Base-by-base conservation (phyloP, 495 filamentous ascomycete species). In the Hypoxylon cercidicola region DNA sequence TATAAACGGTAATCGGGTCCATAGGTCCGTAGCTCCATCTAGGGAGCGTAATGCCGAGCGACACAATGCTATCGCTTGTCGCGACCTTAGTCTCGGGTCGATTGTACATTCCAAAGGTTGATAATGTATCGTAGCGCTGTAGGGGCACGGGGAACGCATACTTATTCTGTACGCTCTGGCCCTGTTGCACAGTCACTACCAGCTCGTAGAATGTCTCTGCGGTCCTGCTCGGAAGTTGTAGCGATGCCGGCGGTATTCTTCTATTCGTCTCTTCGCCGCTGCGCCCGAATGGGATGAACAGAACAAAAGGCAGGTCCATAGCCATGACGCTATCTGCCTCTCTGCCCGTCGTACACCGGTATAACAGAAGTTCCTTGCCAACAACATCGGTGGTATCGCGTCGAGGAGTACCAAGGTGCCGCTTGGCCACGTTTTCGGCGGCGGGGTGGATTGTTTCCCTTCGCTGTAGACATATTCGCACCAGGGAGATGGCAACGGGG, bases 31-130 rank as follows among this genome's bases (percentile, higher is more conserved):
- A 99, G 20, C 93, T 97, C 95, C 95, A 98, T 51, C 92, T 87
- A 9, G 94, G 94, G 60, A 99, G 81, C 50, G 90, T 93, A 54
- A 97, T 96, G 15, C 91, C 90, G 55, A 99, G 78, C 13, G 92
- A 96, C 40, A 99, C 93, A 52, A 98, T 77, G 72, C 96, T 93
- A 75, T 99, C 95, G 37, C 91, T 84, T 53, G 93, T 89, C 51
- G 85, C 85, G 62, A 96, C 91, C 47, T 91, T 91, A 50, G 87
- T 88, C 75, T 97, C 95, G 9, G 93, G 95, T 23, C 93, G 88
- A 77, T 98, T 97, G 79, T 97, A 99, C 95, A 99, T 99, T 74
- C 95, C 96, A 77, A 98, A 99, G 28, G 95, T 98, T 19, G 93
- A 97, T 25, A 99, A 81, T 3, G 93, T 99, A 75, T 99, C 95